A percentile compares a stretch with the other conserved stretches of the same genome.
Evolutionary conservation across 208 protist species (phyloP).

Genomic region (Wallacemonas sp.): DNA sequence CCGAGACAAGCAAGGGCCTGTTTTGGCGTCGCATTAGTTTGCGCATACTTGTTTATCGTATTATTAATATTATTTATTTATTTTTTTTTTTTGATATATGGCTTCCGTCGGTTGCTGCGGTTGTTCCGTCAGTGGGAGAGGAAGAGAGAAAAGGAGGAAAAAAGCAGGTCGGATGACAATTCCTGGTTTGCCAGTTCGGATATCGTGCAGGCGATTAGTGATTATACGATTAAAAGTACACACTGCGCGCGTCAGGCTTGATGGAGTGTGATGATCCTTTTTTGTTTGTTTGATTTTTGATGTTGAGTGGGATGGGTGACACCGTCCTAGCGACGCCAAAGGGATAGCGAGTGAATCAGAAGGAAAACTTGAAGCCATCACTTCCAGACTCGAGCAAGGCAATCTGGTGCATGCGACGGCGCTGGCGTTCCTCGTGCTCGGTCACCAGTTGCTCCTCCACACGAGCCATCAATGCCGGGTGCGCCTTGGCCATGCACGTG

Average conservation of each 20-base stretch:
- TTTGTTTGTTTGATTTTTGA: slow-evolving; percentile 17
- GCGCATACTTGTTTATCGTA: too few species aligned
- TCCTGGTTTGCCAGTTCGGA: background rate
- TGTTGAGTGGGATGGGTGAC: too few species aligned
- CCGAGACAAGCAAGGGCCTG: too few species aligned
- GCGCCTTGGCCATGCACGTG: slow-evolving; percentile 46
- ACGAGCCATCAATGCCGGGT: slow-evolving; percentile 57
- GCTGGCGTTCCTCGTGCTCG: slow-evolving; percentile 54
- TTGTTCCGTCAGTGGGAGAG: background rate
- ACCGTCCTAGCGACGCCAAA: too few species aligned
- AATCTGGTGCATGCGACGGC: slow-evolving; percentile 43
- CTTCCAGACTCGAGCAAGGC: slow-evolving; percentile 49
- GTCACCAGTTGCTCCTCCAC: slow-evolving; percentile 54
- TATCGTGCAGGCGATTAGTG: background rate
- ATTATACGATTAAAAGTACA: slow-evolving; percentile 6
- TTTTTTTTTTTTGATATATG: too few species aligned
- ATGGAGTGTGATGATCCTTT: background rate
- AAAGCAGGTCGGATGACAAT: background rate
- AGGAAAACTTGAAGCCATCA: slow-evolving; percentile 81
- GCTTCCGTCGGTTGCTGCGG: too few species aligned
- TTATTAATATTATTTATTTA: too few species aligned
- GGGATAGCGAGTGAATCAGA: too few species aligned
- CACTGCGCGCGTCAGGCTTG: background rate
- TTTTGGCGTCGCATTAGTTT: too few species aligned
- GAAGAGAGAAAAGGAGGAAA: background rate